phyloP scores from a whole-genome alignment of 352 stramenopile species.

The Pythium angustatum region DNA sequence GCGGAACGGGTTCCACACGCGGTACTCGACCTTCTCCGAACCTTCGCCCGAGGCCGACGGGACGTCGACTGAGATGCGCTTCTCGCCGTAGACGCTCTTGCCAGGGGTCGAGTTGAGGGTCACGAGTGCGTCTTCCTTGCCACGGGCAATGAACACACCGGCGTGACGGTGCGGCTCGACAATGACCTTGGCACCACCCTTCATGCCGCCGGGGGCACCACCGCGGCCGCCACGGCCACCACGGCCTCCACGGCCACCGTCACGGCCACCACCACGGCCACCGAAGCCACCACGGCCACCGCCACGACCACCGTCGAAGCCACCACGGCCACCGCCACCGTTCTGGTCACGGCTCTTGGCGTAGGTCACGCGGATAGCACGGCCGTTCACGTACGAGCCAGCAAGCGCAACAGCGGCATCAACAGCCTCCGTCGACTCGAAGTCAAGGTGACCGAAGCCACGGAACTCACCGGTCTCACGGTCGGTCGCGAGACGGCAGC shows the following conservation, averaged over 20 bases:
- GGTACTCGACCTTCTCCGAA: conserved; percentile 98
- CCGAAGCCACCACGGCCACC: conserved; percentile 53
- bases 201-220: conserved; percentile 74
- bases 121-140: conserved; percentile 99
- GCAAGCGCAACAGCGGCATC: conserved; percentile 92
- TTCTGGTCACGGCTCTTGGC: conserved; percentile 72
- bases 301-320: conserved; percentile 64
- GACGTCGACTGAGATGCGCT: conserved; percentile 98
- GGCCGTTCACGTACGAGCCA: conserved; percentile 91
- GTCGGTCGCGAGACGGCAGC: conserved; percentile 95
- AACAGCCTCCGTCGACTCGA: conserved; percentile 93
- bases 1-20: conserved; percentile 99
- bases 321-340: conserved; percentile 46
- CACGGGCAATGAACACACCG: conserved; percentile 98
- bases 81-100: conserved; percentile 99
- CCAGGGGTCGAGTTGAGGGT: conserved; percentile 98
- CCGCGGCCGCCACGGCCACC: conserved; percentile 30
- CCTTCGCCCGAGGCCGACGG: conserved; percentile 86
- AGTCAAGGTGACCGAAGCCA: conserved; percentile 98
- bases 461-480: conserved; percentile 98
- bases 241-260: conserved; percentile 6
- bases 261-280: conserved; percentile 32
- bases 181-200: conserved; percentile 95
- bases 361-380: conserved; percentile 95
- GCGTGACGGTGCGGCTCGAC: conserved; percentile 98